Base-by-base conservation (phyloP, 2,329 filamentous ascomycete species). In the Colletotrichum shisoi region DNA sequence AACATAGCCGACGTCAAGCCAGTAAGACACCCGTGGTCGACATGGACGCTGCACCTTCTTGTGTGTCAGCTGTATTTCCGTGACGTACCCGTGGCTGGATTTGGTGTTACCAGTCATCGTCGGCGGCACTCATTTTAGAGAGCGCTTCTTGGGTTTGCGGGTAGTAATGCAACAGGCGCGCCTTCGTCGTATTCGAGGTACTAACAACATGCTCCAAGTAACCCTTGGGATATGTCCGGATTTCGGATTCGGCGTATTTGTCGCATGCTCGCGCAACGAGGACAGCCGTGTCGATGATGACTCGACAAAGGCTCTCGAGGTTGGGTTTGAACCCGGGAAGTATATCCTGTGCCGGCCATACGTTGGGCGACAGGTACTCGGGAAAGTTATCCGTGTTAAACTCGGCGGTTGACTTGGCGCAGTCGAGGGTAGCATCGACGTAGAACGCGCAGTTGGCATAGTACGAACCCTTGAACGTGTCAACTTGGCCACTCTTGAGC, bases 1-100 rank as follows among this genome's bases (percentile, higher is more conserved):
- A 96, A 98, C 93, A 98, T 97, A 71, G 94, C 94, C 2, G 91
- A 94, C 0, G 95, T 99, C 40, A 99, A 84, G 15, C 94, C 94
- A 0, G 95, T 99, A 39, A 99, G 84, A 76, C 94, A 98, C 49
- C 95, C 51, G 51, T 97, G 93, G 77, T 98, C 94, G 63, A 95
- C 82, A 76, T 56, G 53, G n/a, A 56, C 39, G 12, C 53, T 44
- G 21, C 53, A 56, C 53, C 53, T 42, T 40, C 15, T 6, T 34
- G 17, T 17, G 13, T 40, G 17, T 59, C 17, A 59, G 57, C 21
- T 19, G 12, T 7, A 17, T 39, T 9, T 17, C n/a, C 19, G 7
- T 11, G 17, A 27, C 4, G 19, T 37, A 15, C 19, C 24, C 5
- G 12, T 48, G 15, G 13, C 12, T 34, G 17, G 17, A 13, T 6